A percentile compares a stretch with the other conserved stretches of the same genome.
These are phyloP conservation scores for Xylaria multiplex DNA, from an alignment of 2,329 filamentous ascomycete species.

Conservation along the genomic window DNA sequence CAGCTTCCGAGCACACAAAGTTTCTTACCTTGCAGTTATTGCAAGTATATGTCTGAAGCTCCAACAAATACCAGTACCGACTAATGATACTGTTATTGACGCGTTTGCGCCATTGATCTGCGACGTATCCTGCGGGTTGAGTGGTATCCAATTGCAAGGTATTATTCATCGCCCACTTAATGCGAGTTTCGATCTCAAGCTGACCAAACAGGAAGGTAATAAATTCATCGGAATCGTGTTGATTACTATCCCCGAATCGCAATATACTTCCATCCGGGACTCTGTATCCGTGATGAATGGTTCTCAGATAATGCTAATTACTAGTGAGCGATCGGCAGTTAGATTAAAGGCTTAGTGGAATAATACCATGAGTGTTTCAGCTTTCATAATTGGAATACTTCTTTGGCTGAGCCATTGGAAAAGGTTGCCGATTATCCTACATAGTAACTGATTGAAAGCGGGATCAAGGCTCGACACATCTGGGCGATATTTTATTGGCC, in stretches of 20 bases:
- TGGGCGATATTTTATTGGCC: constrained; percentile 75
- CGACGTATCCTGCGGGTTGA: constrained; percentile 65
- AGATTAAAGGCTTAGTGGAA: constrained; percentile 15
- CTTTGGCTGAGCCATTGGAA: constrained; percentile 66
- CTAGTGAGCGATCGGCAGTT: constrained; percentile 19
- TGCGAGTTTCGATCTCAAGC: constrained; percentile 86
- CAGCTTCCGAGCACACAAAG: constrained; percentile 8
- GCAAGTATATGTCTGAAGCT: constrained; percentile 71
- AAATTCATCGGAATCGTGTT: constrained; percentile 94
- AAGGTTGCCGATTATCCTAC: constrained; percentile 67
- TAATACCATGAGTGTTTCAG: constrained; percentile 67
- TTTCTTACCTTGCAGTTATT: constrained; percentile 60
- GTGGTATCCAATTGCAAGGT: constrained; percentile 36
- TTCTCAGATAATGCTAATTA: constrained; percentile 69
- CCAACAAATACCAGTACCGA: constrained; percentile 79
- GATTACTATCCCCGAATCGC: constrained; percentile 75
- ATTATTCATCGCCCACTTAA: constrained; percentile 51
- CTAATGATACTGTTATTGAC: constrained; percentile 78
- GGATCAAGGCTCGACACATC: constrained; percentile 68
- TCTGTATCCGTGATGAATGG: constrained; percentile 62
- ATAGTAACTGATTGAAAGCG: constrained; percentile 67
- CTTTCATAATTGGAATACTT: constrained; percentile 61
- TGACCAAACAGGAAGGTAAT: constrained; percentile 83
- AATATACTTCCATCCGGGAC: neutral
- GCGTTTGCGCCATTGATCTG: constrained; percentile 79